phyloP scores from a whole-genome alignment of 73 alveolate genomes.

The Halteria grandinella region DNA sequence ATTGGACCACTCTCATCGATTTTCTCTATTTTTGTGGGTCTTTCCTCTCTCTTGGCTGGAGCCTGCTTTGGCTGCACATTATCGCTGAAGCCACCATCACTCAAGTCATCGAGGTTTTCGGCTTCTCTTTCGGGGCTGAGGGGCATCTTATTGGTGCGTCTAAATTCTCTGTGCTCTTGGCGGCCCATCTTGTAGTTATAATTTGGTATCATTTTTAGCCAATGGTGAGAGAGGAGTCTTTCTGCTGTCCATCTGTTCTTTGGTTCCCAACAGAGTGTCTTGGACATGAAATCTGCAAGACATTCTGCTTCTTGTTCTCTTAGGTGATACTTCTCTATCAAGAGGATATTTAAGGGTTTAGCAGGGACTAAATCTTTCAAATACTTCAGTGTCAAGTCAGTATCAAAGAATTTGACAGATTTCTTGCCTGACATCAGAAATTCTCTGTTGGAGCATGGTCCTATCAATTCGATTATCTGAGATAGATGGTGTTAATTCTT shows the following conservation, averaged over 20 bases:
- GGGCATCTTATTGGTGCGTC: no score
- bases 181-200: constrained; percentile 62
- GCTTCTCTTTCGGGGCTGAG: no score
- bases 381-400: constrained; percentile 76
- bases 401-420: constrained; percentile 74
- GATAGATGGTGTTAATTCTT: constrained; percentile 95
- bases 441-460: constrained; percentile 91
- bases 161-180: no score
- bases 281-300: constrained; percentile 90
- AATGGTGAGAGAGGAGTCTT: constrained; percentile 75
- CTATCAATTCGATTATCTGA: constrained; percentile 92
- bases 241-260: constrained; percentile 75
- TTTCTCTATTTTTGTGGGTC: no score
- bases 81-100: no score
- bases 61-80: no score
- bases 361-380: constrained; percentile 81
- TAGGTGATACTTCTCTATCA: constrained; percentile 86
- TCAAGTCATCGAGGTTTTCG: no score
- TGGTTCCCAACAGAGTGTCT: constrained; percentile 91
- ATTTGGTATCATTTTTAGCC: constrained; percentile 67
- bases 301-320: constrained; percentile 91
- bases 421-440: constrained; percentile 89
- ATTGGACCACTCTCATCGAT: no score
- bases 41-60: no score
- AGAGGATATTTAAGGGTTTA: constrained; percentile 91